Base-by-base conservation (phyloP, 2,329 filamentous ascomycete genomes). In the Passalora sequoiae region DNA sequence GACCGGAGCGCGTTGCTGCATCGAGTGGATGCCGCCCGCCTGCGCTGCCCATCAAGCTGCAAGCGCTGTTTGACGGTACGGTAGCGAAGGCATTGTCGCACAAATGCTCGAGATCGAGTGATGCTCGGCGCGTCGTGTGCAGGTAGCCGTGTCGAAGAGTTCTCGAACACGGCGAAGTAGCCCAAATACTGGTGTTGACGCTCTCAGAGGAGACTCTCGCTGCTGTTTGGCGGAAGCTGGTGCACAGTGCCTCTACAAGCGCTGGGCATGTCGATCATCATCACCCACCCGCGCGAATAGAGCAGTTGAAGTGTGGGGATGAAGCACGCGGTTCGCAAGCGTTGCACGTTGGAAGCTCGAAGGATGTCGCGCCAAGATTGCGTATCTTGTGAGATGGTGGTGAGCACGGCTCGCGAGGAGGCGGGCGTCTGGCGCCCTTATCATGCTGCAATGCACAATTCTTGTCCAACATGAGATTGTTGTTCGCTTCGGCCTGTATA, bases 381-480 rank as follows among this genome's bases (percentile, higher is more conserved):
- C 44, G 47, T 43, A 32, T 40, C 41, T 44, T 40, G 47, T 7
- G 6, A 27, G 44, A 46, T 44, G 49, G 44, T 36, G 13, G 10
- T 8, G 15, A 32, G 10, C 50, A 49, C 42, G 31, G 46, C 46
- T 52, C 46, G 27, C 44, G 27, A 15, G 15, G 30, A 44, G 49
- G 45, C 36, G 36, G 22, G 42, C 33, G 24, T 41, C 19, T 43
- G 38, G 25, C 35, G 25, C 25, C 25, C 44, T 41, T 21, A 37
- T 38, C 35, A 9, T 22, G 29, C 44, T 27, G 24, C 12, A 27
- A 6, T 27, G 24, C 24, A 27, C 24, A 12, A 27, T 27, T 12
- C 24, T 27, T 27, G 12, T 27, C 24, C 24, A 27, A 27, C 24
- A 12, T 27, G 30, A 21, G n/a, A 24, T 33, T 9, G 21, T 10